Conservation (phyloP, 2,329 filamentous ascomycete species). For the Sporothrix luriei region DNA sequence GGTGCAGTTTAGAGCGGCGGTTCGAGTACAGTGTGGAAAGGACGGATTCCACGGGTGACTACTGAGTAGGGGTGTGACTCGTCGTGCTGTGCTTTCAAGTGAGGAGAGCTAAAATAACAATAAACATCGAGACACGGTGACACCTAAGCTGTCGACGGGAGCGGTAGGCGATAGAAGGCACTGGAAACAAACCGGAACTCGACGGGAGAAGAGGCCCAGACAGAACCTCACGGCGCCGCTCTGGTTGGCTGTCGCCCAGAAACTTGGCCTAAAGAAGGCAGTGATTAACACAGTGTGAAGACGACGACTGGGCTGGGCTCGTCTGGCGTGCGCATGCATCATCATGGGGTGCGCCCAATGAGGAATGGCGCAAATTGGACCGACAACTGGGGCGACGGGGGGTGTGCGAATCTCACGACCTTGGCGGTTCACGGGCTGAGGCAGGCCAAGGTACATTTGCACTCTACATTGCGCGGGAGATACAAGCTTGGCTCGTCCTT, state of each 20-base stretch:
- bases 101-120: background rate
- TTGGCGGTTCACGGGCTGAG: constrained; percentile 10
- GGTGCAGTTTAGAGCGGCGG: background rate
- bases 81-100: background rate
- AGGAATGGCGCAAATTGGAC: constrained; percentile 32
- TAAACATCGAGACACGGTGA: background rate
- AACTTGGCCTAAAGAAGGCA: constrained; percentile 25
- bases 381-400: constrained; percentile 18
- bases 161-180: constrained; percentile 31
- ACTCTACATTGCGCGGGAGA: background rate
- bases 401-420: constrained; percentile 11
- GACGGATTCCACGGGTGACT: background rate
- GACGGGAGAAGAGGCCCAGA: constrained; percentile 23
- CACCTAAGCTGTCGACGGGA: constrained; percentile 16
- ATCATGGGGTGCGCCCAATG: constrained; percentile 35
- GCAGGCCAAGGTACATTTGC: constrained; percentile 8
- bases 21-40: constrained; percentile 12
- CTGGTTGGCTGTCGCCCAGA: background rate
- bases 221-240: no score
- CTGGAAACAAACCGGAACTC: constrained; percentile 29
- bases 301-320: constrained; percentile 30
- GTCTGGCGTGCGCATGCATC: constrained; percentile 30
- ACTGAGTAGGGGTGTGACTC: constrained; percentile 11
- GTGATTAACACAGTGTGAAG: constrained; percentile 33
- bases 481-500: background rate